Conservation (phyloP, 352 stramenopile genomes). For the Pseudoperonospora humuli region DNA sequence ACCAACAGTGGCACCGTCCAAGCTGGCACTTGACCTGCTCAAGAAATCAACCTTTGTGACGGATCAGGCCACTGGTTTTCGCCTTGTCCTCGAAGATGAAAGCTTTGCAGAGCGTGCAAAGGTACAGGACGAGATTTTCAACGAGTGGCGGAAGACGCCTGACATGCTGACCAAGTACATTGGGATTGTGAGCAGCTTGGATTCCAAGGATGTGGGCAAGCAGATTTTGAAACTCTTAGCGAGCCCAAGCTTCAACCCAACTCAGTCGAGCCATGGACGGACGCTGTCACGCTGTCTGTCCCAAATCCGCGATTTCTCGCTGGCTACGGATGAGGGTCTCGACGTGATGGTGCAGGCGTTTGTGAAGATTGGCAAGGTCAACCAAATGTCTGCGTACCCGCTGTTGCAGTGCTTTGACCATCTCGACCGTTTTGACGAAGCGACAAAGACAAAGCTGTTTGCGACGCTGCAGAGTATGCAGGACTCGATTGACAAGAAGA, state of each 20-base stretch:
- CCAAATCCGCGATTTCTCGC: constrained; percentile 66
- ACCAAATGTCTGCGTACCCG: constrained; percentile 79
- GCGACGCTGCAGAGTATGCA: constrained; percentile 59
- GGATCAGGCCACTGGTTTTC: constrained; percentile 54
- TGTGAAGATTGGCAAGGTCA: constrained; percentile 74
- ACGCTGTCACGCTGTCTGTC: constrained; percentile 55
- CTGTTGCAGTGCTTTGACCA: constrained; percentile 78
- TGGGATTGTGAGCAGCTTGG: constrained; percentile 55
- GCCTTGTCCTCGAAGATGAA: constrained; percentile 58
- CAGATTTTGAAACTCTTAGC: constrained; percentile 60
- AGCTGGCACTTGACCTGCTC: constrained; percentile 50
- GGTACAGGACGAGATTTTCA: constrained; percentile 61
- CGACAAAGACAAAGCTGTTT: constrained; percentile 46
- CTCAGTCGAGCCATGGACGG: constrained; percentile 65
- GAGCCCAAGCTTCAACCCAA: constrained; percentile 68
- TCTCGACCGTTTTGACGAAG: constrained; percentile 58
- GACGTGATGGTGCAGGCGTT: constrained; percentile 69
- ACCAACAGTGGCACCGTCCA: constrained; percentile 36
- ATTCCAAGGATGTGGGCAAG: constrained; percentile 53
- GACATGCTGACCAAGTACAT: constrained; percentile 83
- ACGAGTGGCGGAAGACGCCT: constrained; percentile 59
- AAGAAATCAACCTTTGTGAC: constrained; percentile 62
- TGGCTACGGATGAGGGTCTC: constrained; percentile 67
- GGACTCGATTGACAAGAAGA: constrained; percentile 70
- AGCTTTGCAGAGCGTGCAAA: constrained; percentile 43